Evolutionary conservation across 306 rosid genomes (phyloP), one percentile per base, ranked within the genome.

Genomic region (Inga laurina): DNA sequence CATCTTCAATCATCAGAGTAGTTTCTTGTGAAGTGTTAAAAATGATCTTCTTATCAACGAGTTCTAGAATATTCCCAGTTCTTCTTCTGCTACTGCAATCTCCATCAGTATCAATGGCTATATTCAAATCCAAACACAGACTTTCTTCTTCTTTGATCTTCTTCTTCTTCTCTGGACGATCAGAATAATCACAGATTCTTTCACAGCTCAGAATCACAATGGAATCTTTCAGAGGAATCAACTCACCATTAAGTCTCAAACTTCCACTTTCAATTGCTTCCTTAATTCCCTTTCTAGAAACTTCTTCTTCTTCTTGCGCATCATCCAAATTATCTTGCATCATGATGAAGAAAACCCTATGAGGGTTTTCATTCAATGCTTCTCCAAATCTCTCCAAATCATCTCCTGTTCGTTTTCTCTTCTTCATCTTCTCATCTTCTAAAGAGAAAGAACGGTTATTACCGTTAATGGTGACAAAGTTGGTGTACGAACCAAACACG

Each of bases 291-390:
- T 86, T 90, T 74, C 76, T 89, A 46, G 97, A 89, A 82, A 75
- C 79, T 48, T 51, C 54, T 10, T 85, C 32, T 80, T 30, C 52
- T 37, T 86, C 22, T 79, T 94, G 97, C 56, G 85, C 89, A 77
- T 86, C 89, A 1, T 94, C 94, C 43, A 88, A 68, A 27, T 39
- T 1, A 39, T 92, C 98, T 87, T 92, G 95, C 91, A 94, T 77
- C 90, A 94, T 77, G 82, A 92, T 8, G 66, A 59, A 87, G 88
- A 94, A 92, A 82, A 94, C 93, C 82, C 98, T 85, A 34, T 89
- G 95, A 18, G 98, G 97, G 22, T 90, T 94, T 81, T 94, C 96
- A 87, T 94, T 91, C 57, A 86, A 75, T 39, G 92, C 97, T 81
- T 92, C 98, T 0, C 93, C 91, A 87, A 94, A 85, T 51, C 94